Evolutionary conservation across 2,329 filamentous ascomycete species (phyloP).

Genomic region (Graphilbum ipis-grandicollis): DNA sequence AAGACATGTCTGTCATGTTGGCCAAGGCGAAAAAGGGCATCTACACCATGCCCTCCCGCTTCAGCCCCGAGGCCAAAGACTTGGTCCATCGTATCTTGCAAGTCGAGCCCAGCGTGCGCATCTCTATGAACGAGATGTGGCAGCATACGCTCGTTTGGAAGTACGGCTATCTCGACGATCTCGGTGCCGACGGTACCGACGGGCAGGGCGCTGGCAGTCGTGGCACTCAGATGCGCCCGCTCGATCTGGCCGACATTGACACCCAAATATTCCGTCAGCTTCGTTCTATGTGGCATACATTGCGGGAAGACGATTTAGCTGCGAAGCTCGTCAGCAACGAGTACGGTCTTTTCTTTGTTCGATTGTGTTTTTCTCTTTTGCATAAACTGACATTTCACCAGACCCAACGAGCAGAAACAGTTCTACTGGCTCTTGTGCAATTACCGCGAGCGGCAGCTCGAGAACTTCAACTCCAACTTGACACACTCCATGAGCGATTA

Average conservation of each 20-base stretch:
- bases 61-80: conserved; percentile 55
- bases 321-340: conserved; percentile 47
- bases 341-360: conserved; percentile 26
- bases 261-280: conserved; percentile 69
- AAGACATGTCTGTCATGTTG: conserved; percentile 45
- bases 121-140: conserved; percentile 71
- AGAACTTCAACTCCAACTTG: conserved; percentile 69
- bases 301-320: conserved; percentile 54
- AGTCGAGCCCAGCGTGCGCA: conserved; percentile 59
- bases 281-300: conserved; percentile 80
- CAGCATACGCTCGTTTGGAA: conserved; percentile 71
- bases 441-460: conserved; percentile 69
- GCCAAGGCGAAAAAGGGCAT: conserved; percentile 38
- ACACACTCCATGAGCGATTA: conserved; percentile 84
- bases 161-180: conserved; percentile 59
- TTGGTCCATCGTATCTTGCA: conserved; percentile 67
- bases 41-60: conserved; percentile 42
- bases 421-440: conserved; percentile 77
- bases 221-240: conserved; percentile 40
- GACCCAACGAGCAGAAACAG: conserved; percentile 76
- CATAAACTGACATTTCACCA: conserved; percentile 15
- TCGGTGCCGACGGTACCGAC: conserved; percentile 31
- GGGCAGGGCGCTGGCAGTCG: conserved; percentile 31
- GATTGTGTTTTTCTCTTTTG: neutral
- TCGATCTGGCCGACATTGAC: conserved; percentile 53